Evolutionary conservation across 176 grass and related monocot species (phyloP).

Genomic region (Typha latifolia): DNA sequence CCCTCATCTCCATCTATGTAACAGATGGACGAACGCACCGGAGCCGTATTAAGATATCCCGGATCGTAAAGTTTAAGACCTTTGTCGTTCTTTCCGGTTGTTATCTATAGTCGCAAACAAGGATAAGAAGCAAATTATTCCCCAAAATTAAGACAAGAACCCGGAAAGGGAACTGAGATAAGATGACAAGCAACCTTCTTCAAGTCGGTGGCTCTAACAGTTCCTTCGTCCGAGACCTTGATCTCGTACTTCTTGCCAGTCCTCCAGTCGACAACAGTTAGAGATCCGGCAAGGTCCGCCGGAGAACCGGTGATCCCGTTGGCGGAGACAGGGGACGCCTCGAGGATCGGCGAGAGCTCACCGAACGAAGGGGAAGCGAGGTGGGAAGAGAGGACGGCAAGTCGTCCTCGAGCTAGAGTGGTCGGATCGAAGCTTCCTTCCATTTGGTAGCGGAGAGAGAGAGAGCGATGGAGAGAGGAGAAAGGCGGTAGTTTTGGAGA

Average conservation of each 20-base stretch:
- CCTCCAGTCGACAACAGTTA: not conserved
- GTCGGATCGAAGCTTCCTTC: not conserved
- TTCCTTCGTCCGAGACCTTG: not conserved
- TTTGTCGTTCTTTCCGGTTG: conserved; percentile 70
- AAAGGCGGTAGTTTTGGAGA: no score
- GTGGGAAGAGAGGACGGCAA: not conserved
- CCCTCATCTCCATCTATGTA: conserved; percentile 96
- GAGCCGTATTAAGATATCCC: conserved; percentile 90
- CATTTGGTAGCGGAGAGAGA: not conserved
- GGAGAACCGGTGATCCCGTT: not conserved
- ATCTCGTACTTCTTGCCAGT: not conserved
- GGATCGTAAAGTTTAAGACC: conserved; percentile 93
- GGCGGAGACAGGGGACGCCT: not conserved
- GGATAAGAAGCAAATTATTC: no score
- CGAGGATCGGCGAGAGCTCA: not conserved
- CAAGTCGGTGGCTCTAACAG: not conserved
- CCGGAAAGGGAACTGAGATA: no score
- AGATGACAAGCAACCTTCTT: no score
- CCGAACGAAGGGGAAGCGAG: not conserved
- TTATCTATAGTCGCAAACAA: conserved; percentile 37
- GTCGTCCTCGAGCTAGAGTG: not conserved
- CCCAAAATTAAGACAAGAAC: no score
- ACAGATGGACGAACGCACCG: conserved; percentile 71
- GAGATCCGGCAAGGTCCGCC: not conserved
- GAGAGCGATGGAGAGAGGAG: no score